A percentile compares a stretch with the other conserved stretches of the same genome.
Evolutionary conservation across 179 eudicot genomes (phyloP).

Genomic region (Nepenthes alata): DNA sequence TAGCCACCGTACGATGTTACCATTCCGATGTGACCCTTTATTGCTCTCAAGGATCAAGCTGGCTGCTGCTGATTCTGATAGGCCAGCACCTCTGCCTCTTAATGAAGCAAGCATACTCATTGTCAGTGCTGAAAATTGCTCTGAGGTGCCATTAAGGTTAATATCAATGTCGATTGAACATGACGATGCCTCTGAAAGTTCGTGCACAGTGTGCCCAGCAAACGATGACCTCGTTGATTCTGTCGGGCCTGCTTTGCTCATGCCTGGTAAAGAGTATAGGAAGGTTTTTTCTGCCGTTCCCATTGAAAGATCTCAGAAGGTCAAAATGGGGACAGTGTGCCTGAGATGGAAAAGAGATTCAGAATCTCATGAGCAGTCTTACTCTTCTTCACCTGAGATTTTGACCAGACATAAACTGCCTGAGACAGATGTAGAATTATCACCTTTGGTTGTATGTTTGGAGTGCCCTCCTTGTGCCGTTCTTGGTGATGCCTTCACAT

Average conservation of each 20-base stretch:
- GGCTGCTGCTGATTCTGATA: constrained; percentile 26
- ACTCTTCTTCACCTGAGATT: constrained; percentile 27
- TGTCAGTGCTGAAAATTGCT: constrained; percentile 62
- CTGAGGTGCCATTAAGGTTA: constrained; percentile 76
- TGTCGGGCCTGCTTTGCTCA: constrained; percentile 30
- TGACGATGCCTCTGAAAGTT: constrained; percentile 29
- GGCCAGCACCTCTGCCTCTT: constrained; percentile 41
- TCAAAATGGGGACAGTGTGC: constrained; percentile 52
- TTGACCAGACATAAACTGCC: constrained; percentile 63
- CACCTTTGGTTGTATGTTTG: constrained; percentile 60
- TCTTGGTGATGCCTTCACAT: constrained; percentile 71
- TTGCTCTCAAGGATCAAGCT: constrained; percentile 58
- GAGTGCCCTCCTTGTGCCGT: constrained; percentile 88
- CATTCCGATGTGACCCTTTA: constrained; percentile 74
- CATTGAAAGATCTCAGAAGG: constrained; percentile 23
- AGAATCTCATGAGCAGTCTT: constrained; percentile 10
- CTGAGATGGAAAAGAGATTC: constrained; percentile 66
- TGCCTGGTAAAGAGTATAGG: constrained; percentile 68
- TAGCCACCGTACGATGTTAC: constrained; percentile 57
- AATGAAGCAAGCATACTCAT: constrained; percentile 63
- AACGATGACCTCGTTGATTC: constrained; percentile 20
- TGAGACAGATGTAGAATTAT: constrained; percentile 49
- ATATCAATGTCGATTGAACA: constrained; percentile 54
- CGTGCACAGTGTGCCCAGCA: constrained; percentile 32
- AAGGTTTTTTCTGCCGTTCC: constrained; percentile 68